Evolutionary conservation across 192 early-diverging fungal genomes (phyloP), one percentile per base, ranked within the genome.

Genomic region (Kappamyces sp.): DNA sequence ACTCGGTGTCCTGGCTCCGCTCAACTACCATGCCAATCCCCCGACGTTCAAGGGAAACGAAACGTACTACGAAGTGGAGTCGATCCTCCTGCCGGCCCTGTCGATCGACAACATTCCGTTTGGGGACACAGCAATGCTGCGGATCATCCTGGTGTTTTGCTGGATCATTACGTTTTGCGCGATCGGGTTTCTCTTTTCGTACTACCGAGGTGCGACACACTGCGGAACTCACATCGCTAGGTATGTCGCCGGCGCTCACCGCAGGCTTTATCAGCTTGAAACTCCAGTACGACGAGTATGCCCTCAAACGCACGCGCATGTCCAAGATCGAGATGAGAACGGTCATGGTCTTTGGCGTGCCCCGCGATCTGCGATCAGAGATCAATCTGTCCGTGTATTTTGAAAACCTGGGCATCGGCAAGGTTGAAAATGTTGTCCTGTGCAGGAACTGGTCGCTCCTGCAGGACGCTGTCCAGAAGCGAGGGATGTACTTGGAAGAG

Each of bases 371-470:
- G 30, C 63, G 71, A 42, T 61, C 76, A 54, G 78, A 80, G 49
- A 70, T 76, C 9, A 68, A 78, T 48, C 52, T 80, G n/a, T 70
- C 73, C 0, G 35, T 65, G 2, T 80, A 71, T 58, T 80, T 79
- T 59, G 67, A 80, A 30, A 50, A 45, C 31, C 63, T 80, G 0
- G 66, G 71, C 12, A 62, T 80, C 52, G 78, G 78, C 7, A 62
- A 58, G 34, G 78, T 80, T 31, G 76, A 80, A 53, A 75, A 74
- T 45, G 77, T 79, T 0, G 77, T 80, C 2, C 54, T 80, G 30
- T 78, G 76, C 51, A 54, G 78, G 22, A 80, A 76, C 43, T 80
- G 77, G 75, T 62, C 72, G 12, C 72, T 66, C 52, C 54, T 80
- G 46, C 64, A 76, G 31, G 51, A 65, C 8, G 73, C 77, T 1